A percentile compares a stretch with the other conserved stretches of the same genome.
These are phyloP conservation scores for Fusarium humuli DNA, from an alignment of 2,329 filamentous ascomycete species.

Conservation along the genomic window DNA sequence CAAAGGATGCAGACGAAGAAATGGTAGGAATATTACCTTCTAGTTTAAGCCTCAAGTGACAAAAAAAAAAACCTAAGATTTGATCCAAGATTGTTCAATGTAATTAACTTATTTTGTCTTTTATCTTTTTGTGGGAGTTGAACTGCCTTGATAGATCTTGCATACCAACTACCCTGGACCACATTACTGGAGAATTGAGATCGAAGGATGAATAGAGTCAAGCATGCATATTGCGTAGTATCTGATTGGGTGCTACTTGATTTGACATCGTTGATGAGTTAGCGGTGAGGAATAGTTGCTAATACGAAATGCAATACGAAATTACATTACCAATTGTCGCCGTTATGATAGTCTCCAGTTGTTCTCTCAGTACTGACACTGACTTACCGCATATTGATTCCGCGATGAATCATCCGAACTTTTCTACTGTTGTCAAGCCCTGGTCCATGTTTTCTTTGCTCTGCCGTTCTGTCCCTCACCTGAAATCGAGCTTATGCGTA, in stretches of 20 bases:
- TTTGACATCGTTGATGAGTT: neutral
- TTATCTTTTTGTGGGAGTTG: neutral
- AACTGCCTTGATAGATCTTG: neutral
- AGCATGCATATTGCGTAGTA: neutral
- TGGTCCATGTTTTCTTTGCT: neutral
- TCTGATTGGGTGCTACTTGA: neutral
- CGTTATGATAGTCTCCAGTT: neutral
- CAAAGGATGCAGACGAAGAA: neutral
- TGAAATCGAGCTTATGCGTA: conserved; percentile 4
- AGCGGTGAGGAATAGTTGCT: neutral
- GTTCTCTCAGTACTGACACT: neutral
- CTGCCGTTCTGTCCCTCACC: conserved; percentile 3
- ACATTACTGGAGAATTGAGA: neutral
- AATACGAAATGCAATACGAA: neutral
- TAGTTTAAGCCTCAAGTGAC: neutral
- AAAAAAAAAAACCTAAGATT: neutral
- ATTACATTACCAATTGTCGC: neutral
- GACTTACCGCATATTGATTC: neutral
- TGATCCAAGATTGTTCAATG: neutral
- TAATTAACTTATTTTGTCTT: neutral
- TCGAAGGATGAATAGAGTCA: neutral
- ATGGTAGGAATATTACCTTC: neutral
- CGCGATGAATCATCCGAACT: neutral
- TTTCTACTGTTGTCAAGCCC: neutral
- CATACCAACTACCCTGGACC: neutral